A percentile compares a stretch with the other conserved stretches of the same genome.
phyloP scores from a whole-genome alignment of 352 stramenopile species.

The Phytopythium vexans region DNA sequence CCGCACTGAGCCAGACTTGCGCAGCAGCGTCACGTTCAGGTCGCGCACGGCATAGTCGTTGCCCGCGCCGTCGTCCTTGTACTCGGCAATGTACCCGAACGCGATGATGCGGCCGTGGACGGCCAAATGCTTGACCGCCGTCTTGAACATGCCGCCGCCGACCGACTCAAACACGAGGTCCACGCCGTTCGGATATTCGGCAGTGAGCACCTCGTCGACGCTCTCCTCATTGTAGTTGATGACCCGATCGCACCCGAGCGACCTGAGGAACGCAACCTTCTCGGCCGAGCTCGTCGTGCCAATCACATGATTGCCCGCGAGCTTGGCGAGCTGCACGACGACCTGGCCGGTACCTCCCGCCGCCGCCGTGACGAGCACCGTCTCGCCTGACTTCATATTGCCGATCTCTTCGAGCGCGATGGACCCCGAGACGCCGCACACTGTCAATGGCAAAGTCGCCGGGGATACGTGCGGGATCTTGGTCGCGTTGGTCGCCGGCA shows the following conservation, averaged over 20 bases:
- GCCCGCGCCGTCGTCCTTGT: slow-evolving; percentile 17
- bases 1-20: slow-evolving; percentile 33
- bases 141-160: slow-evolving; percentile 31
- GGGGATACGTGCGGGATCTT: slow-evolving; percentile 18
- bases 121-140: slow-evolving; percentile 38
- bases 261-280: slow-evolving; percentile 67
- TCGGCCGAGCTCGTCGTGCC: slow-evolving; percentile 75
- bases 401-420: slow-evolving; percentile 45
- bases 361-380: slow-evolving; percentile 46
- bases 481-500: slow-evolving; percentile 23
- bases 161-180: slow-evolving; percentile 27
- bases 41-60: slow-evolving; percentile 17
- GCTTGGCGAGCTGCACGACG: slow-evolving; percentile 77
- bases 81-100: slow-evolving; percentile 40
- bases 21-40: slow-evolving; percentile 25
- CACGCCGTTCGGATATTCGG: slow-evolving; percentile 25
- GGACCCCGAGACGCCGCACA: slow-evolving; percentile 42
- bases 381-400: slow-evolving; percentile 48
- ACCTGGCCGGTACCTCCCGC: slow-evolving; percentile 73
- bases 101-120: slow-evolving; percentile 37
- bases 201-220: slow-evolving; percentile 22
- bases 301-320: slow-evolving; percentile 72
- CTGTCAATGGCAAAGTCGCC: slow-evolving; percentile 28
- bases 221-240: slow-evolving; percentile 74
- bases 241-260: slow-evolving; percentile 58